Base-by-base conservation (phyloP, 192 early-diverging fungal genomes). In the Coemansia sp. region DNA sequence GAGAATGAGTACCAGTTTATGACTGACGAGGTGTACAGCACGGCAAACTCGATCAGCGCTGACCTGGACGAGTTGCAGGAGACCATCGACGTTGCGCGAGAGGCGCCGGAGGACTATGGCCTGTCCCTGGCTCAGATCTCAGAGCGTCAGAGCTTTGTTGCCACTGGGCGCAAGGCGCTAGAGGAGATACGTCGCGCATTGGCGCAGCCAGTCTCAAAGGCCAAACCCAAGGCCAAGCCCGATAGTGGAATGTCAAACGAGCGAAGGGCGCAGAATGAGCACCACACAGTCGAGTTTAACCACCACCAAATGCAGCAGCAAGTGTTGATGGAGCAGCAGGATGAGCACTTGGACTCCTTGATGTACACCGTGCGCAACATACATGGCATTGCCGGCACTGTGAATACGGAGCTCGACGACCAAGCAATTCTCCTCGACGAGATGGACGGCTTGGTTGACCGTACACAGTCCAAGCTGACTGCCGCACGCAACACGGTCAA, bases 361-460 rank as follows among this genome's bases (percentile, higher is more conserved):
- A 64, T 83, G 10, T 72, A 66, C 66, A 78, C 81, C 0, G 81
- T 83, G 62, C 72, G 81, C 60, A 83, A 83, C 39, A 62, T 83
- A 42, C 75, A 78, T 18, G 81, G 75, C 23, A 83, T 83, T 61
- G 81, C 81, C 3, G 50, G 66, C 42, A 78, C 75, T 0, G 78
- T 83, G 72, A 83, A 83, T 66, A 83, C 72, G 6, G 81, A 83
- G 70, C 76, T 83, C 18, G 81, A 78, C 41, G 62, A 55, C 60
- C 81, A 83, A 61, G 72, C 79, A 12, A 73, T 82, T 8, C 41
- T 82, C 38, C 68, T 82, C 38, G 79, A 77, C 61, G 79, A 82
- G 33, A 68, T 82, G 20, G 65, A 57, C 45, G 42, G 47, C 25
- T 34, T 82, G 66, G 64, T 82, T 3, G 79, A 82, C 16, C 59